Conservation (phyloP, 768 basidiomycete genomes). For the Tylopilus rubrobrunneus region DNA sequence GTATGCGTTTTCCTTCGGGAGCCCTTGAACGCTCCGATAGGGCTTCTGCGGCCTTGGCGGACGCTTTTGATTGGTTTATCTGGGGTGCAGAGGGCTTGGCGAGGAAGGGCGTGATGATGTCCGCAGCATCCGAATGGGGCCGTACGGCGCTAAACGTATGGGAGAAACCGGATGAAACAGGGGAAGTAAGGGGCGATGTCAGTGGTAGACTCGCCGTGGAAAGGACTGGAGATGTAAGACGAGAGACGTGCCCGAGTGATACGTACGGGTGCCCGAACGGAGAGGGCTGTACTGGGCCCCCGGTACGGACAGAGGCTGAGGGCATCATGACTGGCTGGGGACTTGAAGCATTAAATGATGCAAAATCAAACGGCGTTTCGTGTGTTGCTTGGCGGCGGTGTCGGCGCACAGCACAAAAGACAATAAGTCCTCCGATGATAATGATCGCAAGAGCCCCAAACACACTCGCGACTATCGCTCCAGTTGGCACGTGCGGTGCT, state of each 20-base stretch:
- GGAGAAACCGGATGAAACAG: neutral
- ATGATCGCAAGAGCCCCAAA: slow-evolving; percentile 15
- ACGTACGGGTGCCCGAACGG: neutral
- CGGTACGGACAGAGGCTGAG: neutral
- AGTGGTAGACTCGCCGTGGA: slow-evolving; percentile 12
- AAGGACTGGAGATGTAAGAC: slow-evolving; percentile 2
- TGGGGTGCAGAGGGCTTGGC: slow-evolving; percentile 1
- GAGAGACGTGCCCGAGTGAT: neutral
- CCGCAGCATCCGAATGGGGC: slow-evolving; percentile 15
- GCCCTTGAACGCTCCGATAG: neutral
- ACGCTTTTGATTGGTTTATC: neutral
- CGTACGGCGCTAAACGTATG: neutral
- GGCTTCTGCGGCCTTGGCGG: slow-evolving; percentile 5
- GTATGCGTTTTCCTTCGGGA: slow-evolving; percentile 6
- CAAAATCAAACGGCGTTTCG: neutral
- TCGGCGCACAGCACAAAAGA: slow-evolving; percentile 9
- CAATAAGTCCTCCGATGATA: slow-evolving; percentile 11
- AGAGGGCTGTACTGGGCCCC: neutral
- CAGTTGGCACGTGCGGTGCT: slow-evolving; percentile 7
- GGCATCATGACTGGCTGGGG: neutral
- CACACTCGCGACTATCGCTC: slow-evolving; percentile 22
- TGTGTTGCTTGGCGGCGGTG: slow-evolving; percentile 5
- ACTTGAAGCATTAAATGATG: slow-evolving; percentile 1
- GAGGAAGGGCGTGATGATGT: slow-evolving; percentile 24
- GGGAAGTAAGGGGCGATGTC: neutral